Base-by-base conservation (phyloP, 176 grass and related monocot species). In the Puccinellia tenuiflora region DNA sequence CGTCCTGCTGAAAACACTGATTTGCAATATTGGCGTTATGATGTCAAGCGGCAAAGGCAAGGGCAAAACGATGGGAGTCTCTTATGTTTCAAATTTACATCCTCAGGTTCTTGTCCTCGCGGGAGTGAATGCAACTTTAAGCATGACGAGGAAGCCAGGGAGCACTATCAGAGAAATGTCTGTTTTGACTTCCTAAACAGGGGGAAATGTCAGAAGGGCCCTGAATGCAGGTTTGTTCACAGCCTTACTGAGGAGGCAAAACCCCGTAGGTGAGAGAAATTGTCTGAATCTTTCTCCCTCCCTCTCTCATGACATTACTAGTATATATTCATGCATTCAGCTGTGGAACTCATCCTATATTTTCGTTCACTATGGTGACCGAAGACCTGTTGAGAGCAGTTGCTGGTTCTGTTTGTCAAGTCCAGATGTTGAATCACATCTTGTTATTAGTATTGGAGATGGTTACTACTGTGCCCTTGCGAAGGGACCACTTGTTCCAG, bases 331-430 rank as follows among this genome's bases (percentile, higher is more conserved):
- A 20, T 83, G 31, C n/a, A 75, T 83, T 83, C 25, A 86, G 3
- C 28, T 63, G 55, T 78, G 78, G 31, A 11, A 80, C 75, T 88
- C 28, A 61, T 47, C 45, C 39, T 90, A 34, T 88, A 34, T 68
- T 75, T 87, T 71, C 11, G 24, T 60, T 26, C n/a, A 82, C 43
- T 84, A 13, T 16, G 79, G 79, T 83, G 82, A 88, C 26, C 84
- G 79, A 86, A 89, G 89, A 66, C 77, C 60, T 35, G 54, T 72
- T 5, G 89, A 83, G 76, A 95, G 84, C 78, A 89, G 81, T 83
- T 98, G 92, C 83, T 98, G 96, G 96, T 98, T 98, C 85, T 98
- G 96, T 84, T 86, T 98, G 60, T 98, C 96, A 26, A 95, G 91
- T 69, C 91, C 92, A 53, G 88, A 95, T 80, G 96, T 98, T 8